phyloP scores from a whole-genome alignment of 805 yeast genomes.

The Metschnikowia baotianmanensis region DNA sequence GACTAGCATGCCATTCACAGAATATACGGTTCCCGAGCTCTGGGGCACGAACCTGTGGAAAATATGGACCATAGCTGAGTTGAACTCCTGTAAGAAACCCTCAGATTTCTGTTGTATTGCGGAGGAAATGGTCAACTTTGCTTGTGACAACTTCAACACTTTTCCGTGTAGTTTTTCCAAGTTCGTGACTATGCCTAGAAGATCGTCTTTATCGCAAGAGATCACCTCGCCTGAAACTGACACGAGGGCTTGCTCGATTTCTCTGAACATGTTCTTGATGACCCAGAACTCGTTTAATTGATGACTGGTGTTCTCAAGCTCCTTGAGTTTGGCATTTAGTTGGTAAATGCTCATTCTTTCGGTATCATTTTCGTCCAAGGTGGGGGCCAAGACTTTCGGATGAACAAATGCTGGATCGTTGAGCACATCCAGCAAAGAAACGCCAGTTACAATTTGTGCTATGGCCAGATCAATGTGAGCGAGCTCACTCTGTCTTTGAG shows the following conservation, averaged over 20 bases:
- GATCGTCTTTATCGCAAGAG: conserved; percentile 18
- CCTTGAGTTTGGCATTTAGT: conserved; percentile 16
- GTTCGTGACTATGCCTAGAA: conserved; percentile 19
- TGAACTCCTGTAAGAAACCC: conserved; percentile 1
- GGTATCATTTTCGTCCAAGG: neutral
- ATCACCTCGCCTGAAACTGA: conserved; percentile 6
- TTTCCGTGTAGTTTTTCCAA: conserved; percentile 21
- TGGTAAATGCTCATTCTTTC: conserved; percentile 13
- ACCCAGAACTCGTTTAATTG: conserved; percentile 28
- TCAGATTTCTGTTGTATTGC: conserved; percentile 8
- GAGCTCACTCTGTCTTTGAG: neutral
- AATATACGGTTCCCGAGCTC: neutral
- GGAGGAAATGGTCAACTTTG: conserved; percentile 9
- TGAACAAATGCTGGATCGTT: conserved; percentile 5
- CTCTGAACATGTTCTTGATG: conserved; percentile 25
- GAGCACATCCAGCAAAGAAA: conserved; percentile 6
- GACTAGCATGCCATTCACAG: conserved; percentile 1
- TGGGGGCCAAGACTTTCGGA: neutral
- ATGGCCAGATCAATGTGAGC: conserved; percentile 7
- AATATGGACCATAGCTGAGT: conserved; percentile 4
- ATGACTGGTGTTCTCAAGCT: conserved; percentile 11
- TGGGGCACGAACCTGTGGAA: conserved; percentile 11
- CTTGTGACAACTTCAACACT: conserved; percentile 14
- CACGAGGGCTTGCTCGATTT: conserved; percentile 20
- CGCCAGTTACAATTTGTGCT: neutral